Evolutionary conservation across 805 yeast species (phyloP).

Genomic region (Kazachstania taianensis): DNA sequence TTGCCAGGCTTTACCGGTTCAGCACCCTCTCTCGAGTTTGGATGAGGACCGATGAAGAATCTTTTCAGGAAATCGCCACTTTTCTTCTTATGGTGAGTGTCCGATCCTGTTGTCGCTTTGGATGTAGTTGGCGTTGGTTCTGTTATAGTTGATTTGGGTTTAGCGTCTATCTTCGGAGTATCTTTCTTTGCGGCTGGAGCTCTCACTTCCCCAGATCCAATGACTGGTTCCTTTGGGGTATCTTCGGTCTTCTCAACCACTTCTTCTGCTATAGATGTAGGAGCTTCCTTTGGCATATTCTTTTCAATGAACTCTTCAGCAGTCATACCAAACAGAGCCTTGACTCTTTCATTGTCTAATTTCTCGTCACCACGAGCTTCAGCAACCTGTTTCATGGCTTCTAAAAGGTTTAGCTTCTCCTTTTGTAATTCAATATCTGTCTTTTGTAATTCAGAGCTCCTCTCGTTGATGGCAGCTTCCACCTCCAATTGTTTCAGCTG

Average conservation of each 20-base stretch:
- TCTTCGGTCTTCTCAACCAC: slow-evolving; percentile 4
- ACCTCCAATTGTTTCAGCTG: slow-evolving; percentile 31
- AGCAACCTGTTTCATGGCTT: slow-evolving; percentile 32
- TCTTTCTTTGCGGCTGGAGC: not conserved
- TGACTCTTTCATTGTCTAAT: slow-evolving; percentile 26
- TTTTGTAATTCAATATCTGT: slow-evolving; percentile 30
- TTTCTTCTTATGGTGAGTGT: not conserved
- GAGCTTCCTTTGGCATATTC: slow-evolving; percentile 7
- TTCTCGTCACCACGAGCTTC: slow-evolving; percentile 29
- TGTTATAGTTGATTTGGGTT: not conserved
- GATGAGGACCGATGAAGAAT: slow-evolving; percentile 3
- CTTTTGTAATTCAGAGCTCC: slow-evolving; percentile 29
- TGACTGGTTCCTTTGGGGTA: not conserved
- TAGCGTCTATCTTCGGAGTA: not conserved
- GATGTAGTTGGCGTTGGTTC: not conserved
- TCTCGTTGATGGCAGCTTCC: slow-evolving; percentile 30
- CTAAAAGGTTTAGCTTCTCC: slow-evolving; percentile 22
- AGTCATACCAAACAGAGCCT: slow-evolving; percentile 25
- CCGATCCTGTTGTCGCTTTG: not conserved
- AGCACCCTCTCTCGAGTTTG: slow-evolving; percentile 5
- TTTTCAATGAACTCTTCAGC: slow-evolving; percentile 22
- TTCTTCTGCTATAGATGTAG: slow-evolving; percentile 2
- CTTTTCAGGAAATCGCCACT: not conserved
- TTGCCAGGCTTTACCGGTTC: no score
- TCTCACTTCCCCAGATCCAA: not conserved